A percentile compares a stretch with the other conserved stretches of the same genome.
Evolutionary conservation across 2,329 filamentous ascomycete genomes (phyloP).

Genomic region (Talaromyces islandicus): DNA sequence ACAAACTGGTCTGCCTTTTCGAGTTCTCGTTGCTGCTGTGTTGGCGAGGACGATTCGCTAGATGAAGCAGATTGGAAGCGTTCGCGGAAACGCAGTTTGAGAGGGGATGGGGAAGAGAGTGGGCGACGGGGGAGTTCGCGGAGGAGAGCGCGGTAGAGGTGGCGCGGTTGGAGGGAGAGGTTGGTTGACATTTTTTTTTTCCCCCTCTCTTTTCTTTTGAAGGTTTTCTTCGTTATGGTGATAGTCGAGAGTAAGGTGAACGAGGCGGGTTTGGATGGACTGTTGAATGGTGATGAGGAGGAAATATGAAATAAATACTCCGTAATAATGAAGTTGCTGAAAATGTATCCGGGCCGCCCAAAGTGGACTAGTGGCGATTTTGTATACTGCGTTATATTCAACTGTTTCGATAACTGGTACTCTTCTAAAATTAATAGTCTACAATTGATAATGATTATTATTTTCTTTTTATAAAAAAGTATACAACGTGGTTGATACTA

Average conservation of each 20-base stretch:
- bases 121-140: slow-evolving; percentile 77
- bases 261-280: background rate
- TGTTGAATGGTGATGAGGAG: background rate
- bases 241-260: background rate
- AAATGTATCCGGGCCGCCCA: background rate
- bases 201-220: background rate
- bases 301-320: background rate
- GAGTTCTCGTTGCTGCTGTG: slow-evolving; percentile 22
- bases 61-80: slow-evolving; percentile 46
- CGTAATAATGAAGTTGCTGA: background rate
- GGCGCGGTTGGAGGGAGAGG: slow-evolving; percentile 48
- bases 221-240: background rate
- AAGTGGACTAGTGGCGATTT: background rate
- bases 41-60: slow-evolving; percentile 17
- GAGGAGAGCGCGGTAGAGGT: slow-evolving; percentile 81
- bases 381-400: background rate
- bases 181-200: slow-evolving; percentile 12
- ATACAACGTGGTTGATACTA: no score
- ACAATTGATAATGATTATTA: no score
- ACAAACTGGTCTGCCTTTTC: slow-evolving; percentile 70
- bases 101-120: slow-evolving; percentile 55
- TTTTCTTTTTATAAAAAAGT: no score
- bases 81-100: slow-evolving; percentile 64
- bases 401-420: no score
- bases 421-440: no score